Percentiles rank a stretch among this genome's conserved stretches.
Evolutionary conservation across 1,139 yeast genomes (phyloP).

Genomic region (Yamadazyma oceani): DNA sequence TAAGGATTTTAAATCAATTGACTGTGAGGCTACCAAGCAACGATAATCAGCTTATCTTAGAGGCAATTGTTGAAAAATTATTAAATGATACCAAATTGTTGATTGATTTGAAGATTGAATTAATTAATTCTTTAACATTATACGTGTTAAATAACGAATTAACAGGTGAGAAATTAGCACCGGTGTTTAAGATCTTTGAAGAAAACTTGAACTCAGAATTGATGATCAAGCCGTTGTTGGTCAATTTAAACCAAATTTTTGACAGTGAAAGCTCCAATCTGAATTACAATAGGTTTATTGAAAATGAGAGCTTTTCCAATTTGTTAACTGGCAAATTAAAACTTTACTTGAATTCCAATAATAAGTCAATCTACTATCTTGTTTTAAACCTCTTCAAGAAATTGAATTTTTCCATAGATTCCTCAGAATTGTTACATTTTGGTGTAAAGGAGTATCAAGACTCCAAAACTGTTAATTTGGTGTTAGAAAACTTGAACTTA

Average conservation of each 20-base stretch:
- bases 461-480: conserved; percentile 10
- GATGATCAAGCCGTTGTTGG: conserved; percentile 11
- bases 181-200: conserved; percentile 9
- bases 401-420: conserved; percentile 11
- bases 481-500: conserved; percentile 12
- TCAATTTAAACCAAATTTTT: conserved; percentile 12
- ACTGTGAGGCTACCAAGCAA: conserved; percentile 16
- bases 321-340: conserved; percentile 9
- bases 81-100: conserved; percentile 12
- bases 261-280: conserved; percentile 4
- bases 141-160: conserved; percentile 8
- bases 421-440: conserved; percentile 9
- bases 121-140: conserved; percentile 12
- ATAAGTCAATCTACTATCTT: conserved; percentile 10
- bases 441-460: conserved; percentile 10
- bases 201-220: conserved; percentile 13
- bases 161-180: conserved; percentile 1
- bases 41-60: conserved; percentile 7
- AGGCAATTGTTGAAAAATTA: conserved; percentile 11
- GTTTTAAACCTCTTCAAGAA: conserved; percentile 13
- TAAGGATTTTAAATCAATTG: conserved; percentile 18
- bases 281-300: conserved; percentile 9
- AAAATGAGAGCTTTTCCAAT: conserved; percentile 6
- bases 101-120: conserved; percentile 16
- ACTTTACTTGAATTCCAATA: conserved; percentile 8